phyloP scores from a whole-genome alignment of 1,284 basidiomycete species.

The Heterobasidion parviporum region DNA sequence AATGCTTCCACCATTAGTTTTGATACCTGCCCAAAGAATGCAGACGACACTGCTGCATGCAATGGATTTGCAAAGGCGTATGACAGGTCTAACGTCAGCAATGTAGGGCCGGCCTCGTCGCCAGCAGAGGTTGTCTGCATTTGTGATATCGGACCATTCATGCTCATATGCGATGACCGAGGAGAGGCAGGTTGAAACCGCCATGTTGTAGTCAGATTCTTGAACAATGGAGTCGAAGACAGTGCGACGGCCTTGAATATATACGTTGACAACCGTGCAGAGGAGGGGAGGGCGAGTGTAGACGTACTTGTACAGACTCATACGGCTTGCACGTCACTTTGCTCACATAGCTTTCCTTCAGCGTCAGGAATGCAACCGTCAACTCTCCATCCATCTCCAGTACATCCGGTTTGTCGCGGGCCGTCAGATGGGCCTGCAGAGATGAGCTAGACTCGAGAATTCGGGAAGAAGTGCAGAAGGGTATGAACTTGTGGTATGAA shows the following conservation, averaged over 20 bases:
- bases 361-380: constrained; percentile 81
- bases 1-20: constrained; percentile 90
- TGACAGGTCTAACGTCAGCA: constrained; percentile 74
- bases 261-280: not conserved
- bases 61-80: constrained; percentile 87
- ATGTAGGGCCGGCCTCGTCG: constrained; percentile 40
- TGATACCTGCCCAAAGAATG: constrained; percentile 84
- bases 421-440: not conserved
- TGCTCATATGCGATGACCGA: constrained; percentile 32
- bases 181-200: constrained; percentile 53
- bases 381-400: constrained; percentile 72
- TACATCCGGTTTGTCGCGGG: not conserved
- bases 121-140: constrained; percentile 8
- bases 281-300: not conserved
- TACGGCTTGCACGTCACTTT: constrained; percentile 73
- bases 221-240: constrained; percentile 81
- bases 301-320: constrained; percentile 69
- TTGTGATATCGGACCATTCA: constrained; percentile 8
- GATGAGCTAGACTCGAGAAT: constrained; percentile 35
- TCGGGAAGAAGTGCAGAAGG: constrained; percentile 79
- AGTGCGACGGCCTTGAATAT: constrained; percentile 60
- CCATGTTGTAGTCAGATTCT: constrained; percentile 79
- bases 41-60: constrained; percentile 73
- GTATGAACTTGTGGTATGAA: constrained; percentile 82
- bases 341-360: constrained; percentile 86